Evolutionary conservation across 306 rosid genomes (phyloP).

Genomic region (Parietaria judaica): DNA sequence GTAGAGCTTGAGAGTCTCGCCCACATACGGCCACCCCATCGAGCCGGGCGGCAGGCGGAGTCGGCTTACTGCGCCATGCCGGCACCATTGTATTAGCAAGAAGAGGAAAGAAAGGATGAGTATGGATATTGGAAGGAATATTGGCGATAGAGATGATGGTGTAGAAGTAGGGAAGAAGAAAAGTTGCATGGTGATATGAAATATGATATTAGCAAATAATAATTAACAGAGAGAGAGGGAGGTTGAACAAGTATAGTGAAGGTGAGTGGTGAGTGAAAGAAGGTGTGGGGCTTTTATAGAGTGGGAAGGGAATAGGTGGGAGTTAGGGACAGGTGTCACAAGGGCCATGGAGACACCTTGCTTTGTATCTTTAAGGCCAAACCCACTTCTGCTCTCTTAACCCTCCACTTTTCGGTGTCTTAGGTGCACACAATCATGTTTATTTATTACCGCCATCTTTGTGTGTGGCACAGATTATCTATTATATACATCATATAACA

Average conservation of each 20-base stretch:
- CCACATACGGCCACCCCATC: conserved; percentile 84
- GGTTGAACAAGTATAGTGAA: conserved; percentile 9
- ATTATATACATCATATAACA: background rate
- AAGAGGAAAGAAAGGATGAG: conserved; percentile 20
- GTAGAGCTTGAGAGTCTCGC: conserved; percentile 76
- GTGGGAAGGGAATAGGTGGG: conserved; percentile 12
- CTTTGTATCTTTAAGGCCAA: conserved; percentile 1
- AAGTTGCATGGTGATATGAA: conserved; percentile 33
- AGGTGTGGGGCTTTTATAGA: conserved; percentile 10
- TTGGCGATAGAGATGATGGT: background rate
- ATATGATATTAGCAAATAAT: background rate
- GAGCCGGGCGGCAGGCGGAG: conserved; percentile 79
- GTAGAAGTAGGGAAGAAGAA: conserved; percentile 1
- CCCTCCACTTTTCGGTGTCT: background rate
- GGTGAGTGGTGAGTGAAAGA: conserved; percentile 6
- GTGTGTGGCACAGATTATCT: background rate
- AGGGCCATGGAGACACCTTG: conserved; percentile 26
- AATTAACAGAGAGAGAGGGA: conserved; percentile 7
- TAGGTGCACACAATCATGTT: background rate
- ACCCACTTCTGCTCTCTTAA: conserved; percentile 3
- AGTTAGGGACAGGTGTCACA: conserved; percentile 39
- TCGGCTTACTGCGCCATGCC: conserved; percentile 18
- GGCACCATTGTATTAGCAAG: conserved; percentile 36
- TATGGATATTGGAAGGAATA: background rate
- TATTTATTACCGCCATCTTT: background rate